Evolutionary conservation across 352 stramenopile species (phyloP).

Genomic region (Globisporangium spinosum): DNA sequence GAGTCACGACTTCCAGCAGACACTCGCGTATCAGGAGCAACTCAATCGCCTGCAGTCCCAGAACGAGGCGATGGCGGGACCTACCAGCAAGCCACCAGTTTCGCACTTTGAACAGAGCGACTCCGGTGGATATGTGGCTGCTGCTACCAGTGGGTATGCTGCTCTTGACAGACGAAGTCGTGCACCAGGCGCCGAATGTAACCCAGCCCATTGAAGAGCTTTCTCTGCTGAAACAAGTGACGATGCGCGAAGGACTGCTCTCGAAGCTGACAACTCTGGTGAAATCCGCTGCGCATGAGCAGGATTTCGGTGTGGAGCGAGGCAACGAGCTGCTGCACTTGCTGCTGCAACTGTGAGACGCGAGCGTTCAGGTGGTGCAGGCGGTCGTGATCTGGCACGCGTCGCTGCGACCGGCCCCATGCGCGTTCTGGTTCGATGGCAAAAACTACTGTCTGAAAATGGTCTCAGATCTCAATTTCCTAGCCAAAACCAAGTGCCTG

Average conservation of each 20-base stretch:
- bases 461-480: conserved; percentile 74
- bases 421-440: conserved; percentile 45
- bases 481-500: conserved; percentile 45
- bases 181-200: background rate
- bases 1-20: conserved; percentile 43
- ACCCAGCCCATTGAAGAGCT: conserved; percentile 29
- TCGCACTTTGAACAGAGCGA: background rate
- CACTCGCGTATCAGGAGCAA: conserved; percentile 60
- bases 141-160: background rate
- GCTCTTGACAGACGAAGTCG: background rate
- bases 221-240: conserved; percentile 49
- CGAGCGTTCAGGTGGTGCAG: conserved; percentile 48
- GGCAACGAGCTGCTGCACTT: conserved; percentile 58
- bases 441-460: conserved; percentile 75
- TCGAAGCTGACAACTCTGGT: conserved; percentile 42
- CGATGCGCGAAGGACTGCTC: conserved; percentile 60
- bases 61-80: conserved; percentile 15
- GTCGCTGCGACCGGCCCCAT: conserved; percentile 20
- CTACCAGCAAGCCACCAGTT: background rate
- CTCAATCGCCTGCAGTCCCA: conserved; percentile 23
- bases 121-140: too few species aligned
- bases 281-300: conserved; percentile 19
- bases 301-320: conserved; percentile 35
- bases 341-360: conserved; percentile 59
- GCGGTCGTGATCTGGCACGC: conserved; percentile 57